Evolutionary conservation across 805 yeast genomes (phyloP), one percentile per base, ranked within the genome.

Genomic region (Yamadazyma tumulicola): DNA sequence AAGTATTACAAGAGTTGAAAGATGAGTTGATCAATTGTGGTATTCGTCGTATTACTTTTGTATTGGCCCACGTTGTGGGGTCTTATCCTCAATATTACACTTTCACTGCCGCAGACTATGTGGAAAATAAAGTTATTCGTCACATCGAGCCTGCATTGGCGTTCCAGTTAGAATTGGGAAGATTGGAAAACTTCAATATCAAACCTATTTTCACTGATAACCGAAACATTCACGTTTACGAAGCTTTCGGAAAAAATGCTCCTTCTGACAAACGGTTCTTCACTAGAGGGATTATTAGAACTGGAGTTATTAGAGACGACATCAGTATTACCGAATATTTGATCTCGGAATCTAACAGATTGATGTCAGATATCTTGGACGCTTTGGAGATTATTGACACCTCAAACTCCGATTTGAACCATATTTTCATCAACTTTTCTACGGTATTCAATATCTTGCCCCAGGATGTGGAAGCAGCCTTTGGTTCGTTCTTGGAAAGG

Each of bases 91-190:
- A 84, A 62, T 93, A 91, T 71, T 93, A 81, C 70, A 93, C 97
- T 24, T 93, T 86, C 76, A 85, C 85, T 54, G 95, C 91, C 42
- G 95, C 95, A 34, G 73, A 74, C 23, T 93, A 84, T 57, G 53
- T 51, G 22, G 99, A 93, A 67, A 95, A 93, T 67, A 79, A 81
- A 64, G 89, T 89, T 14, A 85, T 93, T 59, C 88, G 99, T 70
- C 97, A 93, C 59, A 88, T 93, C 49, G 97, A 93, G 64, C 99
- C 99, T 16, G 96, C 97, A 26, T 73, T 91, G 52, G 97, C 98
- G 34, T 93, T 80, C 84, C 98, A 93, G 70, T 75, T 93, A 48
- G 99, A 93, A 67, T 74, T 93, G 45, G 91, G 86, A 52, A 81
- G 97, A 67, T 74, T 93, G 64, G 86, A 95, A 29, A 94, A 93